A percentile compares a stretch with the other conserved stretches of the same genome.
These are phyloP conservation scores for Astragalus membranaceus DNA, from an alignment of 306 rosid genomes.

Conservation along the genomic window DNA sequence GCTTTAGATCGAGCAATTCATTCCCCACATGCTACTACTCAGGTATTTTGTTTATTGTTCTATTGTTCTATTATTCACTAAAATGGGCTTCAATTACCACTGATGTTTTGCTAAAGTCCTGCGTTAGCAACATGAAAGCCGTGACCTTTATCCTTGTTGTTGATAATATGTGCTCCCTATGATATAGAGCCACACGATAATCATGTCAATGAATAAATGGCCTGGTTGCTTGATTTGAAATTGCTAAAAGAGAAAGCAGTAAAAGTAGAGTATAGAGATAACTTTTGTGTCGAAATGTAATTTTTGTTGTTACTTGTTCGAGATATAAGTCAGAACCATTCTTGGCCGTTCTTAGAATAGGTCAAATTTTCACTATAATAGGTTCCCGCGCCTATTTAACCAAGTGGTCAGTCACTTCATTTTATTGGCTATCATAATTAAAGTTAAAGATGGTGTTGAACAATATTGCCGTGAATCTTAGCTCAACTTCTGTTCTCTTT, in stretches of 20 bases:
- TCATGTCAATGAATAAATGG: neutral
- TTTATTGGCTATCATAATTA: too few species aligned
- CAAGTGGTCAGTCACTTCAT: too few species aligned
- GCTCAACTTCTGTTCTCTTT: too few species aligned
- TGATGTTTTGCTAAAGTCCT: conserved; percentile 10
- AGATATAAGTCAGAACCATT: neutral
- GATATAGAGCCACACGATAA: neutral
- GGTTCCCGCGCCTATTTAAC: too few species aligned
- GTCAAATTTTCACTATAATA: neutral
- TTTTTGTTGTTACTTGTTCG: neutral
- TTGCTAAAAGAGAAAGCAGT: conserved; percentile 2
- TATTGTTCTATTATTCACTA: neutral
- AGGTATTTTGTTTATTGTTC: conserved; percentile 38
- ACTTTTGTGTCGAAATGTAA: neutral
- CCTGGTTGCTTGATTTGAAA: conserved; percentile 1
- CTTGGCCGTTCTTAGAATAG: neutral
- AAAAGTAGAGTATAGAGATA: neutral
- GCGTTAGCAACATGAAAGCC: neutral
- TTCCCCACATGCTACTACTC: conserved; percentile 96
- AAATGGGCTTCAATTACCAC: conserved; percentile 2
- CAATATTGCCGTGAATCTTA: too few species aligned
- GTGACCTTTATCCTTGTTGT: neutral
- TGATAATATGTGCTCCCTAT: neutral
- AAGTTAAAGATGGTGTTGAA: too few species aligned
- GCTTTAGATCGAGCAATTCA: conserved; percentile 95